A percentile compares a stretch with the other conserved stretches of the same genome.
Conservation (phyloP, 495 filamentous ascomycete genomes). For the Cudoniella acicularis region DNA sequence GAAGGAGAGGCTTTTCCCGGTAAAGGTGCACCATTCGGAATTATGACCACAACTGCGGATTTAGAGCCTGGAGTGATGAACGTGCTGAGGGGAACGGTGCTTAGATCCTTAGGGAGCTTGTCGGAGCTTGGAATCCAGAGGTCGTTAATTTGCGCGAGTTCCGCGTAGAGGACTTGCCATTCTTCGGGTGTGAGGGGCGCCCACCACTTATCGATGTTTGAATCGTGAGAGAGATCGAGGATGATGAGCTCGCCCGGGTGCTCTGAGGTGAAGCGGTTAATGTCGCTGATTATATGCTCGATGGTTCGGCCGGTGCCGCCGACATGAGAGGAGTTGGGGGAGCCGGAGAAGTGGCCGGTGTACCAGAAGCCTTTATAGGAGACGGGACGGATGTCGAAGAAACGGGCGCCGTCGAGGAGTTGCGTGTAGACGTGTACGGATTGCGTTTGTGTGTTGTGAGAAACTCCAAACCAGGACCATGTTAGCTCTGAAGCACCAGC, state of each 20-base stretch:
- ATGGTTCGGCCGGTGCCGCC: slow-evolving; percentile 30
- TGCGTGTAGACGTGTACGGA: slow-evolving; percentile 29
- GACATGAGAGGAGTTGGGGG: slow-evolving; percentile 9
- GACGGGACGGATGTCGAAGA: slow-evolving; percentile 32
- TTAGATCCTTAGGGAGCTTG: slow-evolving; percentile 5
- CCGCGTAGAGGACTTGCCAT: slow-evolving; percentile 10
- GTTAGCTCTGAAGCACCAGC: slow-evolving; percentile 29
- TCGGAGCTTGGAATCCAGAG: slow-evolving; percentile 8
- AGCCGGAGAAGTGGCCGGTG: slow-evolving; percentile 11
- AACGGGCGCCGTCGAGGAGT: slow-evolving; percentile 26
- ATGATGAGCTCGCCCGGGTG: slow-evolving; percentile 33
- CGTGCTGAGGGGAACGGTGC: slow-evolving; percentile 11
- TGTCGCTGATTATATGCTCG: slow-evolving; percentile 26
- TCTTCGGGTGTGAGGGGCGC: background rate
- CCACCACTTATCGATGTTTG: slow-evolving; percentile 1
- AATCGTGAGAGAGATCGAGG: slow-evolving; percentile 26
- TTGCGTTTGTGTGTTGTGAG: slow-evolving; percentile 30
- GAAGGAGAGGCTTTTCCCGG: background rate
- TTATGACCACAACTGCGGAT: slow-evolving; percentile 19
- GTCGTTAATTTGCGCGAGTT: slow-evolving; percentile 7
- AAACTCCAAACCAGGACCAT: slow-evolving; percentile 16
- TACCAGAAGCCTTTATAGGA: slow-evolving; percentile 2
- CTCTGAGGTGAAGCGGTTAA: slow-evolving; percentile 31
- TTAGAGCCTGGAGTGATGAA: slow-evolving; percentile 21
- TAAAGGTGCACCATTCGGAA: slow-evolving; percentile 1